A percentile compares a stretch with the other conserved stretches of the same genome.
Conservation (phyloP, 768 basidiomycete species). For the Lentinula lateritia region DNA sequence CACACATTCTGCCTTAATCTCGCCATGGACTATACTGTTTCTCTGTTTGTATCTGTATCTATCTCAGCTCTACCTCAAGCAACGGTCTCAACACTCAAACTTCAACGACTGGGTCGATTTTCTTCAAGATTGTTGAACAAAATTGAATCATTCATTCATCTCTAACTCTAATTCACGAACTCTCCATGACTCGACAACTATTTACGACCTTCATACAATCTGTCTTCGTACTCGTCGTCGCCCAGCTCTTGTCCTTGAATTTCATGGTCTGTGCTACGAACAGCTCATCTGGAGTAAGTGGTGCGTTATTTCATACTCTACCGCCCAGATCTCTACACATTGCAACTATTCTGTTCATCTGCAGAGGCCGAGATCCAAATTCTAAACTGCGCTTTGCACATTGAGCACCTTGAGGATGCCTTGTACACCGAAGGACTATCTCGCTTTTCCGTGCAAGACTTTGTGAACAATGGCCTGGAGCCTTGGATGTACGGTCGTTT, state of each 20-base stretch:
- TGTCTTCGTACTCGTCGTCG: not conserved
- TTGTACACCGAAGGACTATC: conserved; percentile 41
- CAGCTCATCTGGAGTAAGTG: not conserved
- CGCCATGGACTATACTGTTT: not conserved
- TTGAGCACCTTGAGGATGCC: conserved; percentile 41
- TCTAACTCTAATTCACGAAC: not conserved
- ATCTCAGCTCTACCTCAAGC: too few relatives aligned
- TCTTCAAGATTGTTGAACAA: not conserved
- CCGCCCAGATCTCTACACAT: too few relatives aligned
- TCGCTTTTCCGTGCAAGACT: conserved; percentile 40
- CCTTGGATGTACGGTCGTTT: conserved; percentile 45
- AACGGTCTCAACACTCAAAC: too few relatives aligned
- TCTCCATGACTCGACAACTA: not conserved
- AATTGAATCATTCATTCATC: not conserved
- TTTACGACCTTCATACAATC: not conserved
- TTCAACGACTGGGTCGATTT: too few relatives aligned
- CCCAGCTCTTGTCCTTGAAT: not conserved
- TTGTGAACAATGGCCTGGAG: conserved; percentile 41
- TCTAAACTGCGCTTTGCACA: conserved; percentile 42
- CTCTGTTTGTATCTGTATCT: not conserved
- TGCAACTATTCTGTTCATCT: not conserved
- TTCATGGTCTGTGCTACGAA: not conserved
- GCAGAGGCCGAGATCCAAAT: conserved; percentile 19
- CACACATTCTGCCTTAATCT: too few relatives aligned
- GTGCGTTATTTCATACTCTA: too few relatives aligned